Conservation (phyloP, 345 rosid genomes). For the Hibiscus tridactylites region DNA sequence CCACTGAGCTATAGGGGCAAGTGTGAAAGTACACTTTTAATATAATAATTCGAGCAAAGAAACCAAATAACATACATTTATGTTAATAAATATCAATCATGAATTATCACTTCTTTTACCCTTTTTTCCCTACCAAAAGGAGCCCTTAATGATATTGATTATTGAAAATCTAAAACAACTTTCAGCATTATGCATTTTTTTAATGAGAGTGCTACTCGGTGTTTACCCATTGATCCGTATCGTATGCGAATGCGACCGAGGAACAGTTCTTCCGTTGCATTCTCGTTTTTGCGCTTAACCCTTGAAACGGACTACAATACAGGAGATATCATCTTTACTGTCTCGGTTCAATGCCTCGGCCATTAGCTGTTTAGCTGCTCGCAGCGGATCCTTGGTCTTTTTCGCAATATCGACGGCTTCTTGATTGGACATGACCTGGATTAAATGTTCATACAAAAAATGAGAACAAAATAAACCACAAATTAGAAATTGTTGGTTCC, state of each 20-base stretch:
- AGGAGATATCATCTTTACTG: slow-evolving; percentile 58
- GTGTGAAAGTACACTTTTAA: too few relatives aligned
- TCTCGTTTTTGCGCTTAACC: slow-evolving; percentile 4
- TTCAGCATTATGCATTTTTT: not conserved
- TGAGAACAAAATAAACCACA: slow-evolving; percentile 1
- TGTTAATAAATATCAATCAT: too few relatives aligned
- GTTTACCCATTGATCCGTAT: not conserved
- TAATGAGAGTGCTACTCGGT: not conserved
- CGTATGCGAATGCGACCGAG: not conserved
- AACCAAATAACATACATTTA: too few relatives aligned
- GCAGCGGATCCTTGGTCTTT: slow-evolving; percentile 45
- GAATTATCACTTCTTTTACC: too few relatives aligned
- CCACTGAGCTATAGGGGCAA: slow-evolving; percentile 72
- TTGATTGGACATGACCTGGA: slow-evolving; percentile 52
- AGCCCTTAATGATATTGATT: too few relatives aligned
- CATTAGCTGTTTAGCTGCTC: slow-evolving; percentile 35
- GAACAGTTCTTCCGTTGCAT: not conserved
- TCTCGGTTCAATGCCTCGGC: slow-evolving; percentile 43
- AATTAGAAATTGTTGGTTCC: not conserved
- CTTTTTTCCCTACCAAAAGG: too few relatives aligned
- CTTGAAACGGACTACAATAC: slow-evolving; percentile 52
- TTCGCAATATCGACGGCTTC: slow-evolving; percentile 47
- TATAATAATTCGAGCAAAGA: too few relatives aligned
- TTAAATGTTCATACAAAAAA: not conserved
- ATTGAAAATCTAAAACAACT: too few relatives aligned